Base-by-base conservation (phyloP, 2,329 filamentous ascomycete genomes). In the Mollisia scopiformis region DNA sequence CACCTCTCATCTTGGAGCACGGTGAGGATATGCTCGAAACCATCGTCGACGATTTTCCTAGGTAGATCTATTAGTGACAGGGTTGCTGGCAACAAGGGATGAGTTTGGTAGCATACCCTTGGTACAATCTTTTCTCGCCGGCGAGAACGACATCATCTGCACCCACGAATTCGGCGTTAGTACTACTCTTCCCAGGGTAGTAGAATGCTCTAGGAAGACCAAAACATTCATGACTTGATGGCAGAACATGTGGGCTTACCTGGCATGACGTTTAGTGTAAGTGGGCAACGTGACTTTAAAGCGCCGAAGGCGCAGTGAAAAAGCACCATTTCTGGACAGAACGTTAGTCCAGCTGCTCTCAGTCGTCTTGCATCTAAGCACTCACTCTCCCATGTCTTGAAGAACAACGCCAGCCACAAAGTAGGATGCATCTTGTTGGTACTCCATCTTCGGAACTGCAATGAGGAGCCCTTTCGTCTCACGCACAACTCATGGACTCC, bases 321-420 rank as follows among this genome's bases (percentile, higher is more conserved):
- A 1, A 88, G 76, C 2, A 85, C 81, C 74, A 88, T 78, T 71
- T 86, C 85, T 87, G 30, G 21, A 19, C 13, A 37, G 46, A 5
- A 21, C 31, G 21, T 53, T 46, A 59, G 57, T 19, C 28, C 8
- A 10, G 23, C 11, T 37, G 16, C 5, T 21, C 3, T 23, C 19
- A 52, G 16, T 39, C 19, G 19, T 5, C 43, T 31, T 37, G 27
- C n/a, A n/a, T 33, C 27, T 30, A 33, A 43, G 3, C 6, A 67
- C 77, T 59, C 67, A 85, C 84, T 83, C 77, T 88, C 85, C 83
- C 83, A 88, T 1, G 83, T 86, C 58, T 81, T 72, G 62, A 88
- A 88, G 60, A 77, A 82, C 6, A 88, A 71, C 3, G 74, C 77
- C 0, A 82, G 82, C 85, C 85, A 88, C 1, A 77, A 68, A 66